A percentile compares a stretch with the other conserved stretches of the same genome.
Conservation (phyloP, 306 rosid species). For the Prunus mira region DNA sequence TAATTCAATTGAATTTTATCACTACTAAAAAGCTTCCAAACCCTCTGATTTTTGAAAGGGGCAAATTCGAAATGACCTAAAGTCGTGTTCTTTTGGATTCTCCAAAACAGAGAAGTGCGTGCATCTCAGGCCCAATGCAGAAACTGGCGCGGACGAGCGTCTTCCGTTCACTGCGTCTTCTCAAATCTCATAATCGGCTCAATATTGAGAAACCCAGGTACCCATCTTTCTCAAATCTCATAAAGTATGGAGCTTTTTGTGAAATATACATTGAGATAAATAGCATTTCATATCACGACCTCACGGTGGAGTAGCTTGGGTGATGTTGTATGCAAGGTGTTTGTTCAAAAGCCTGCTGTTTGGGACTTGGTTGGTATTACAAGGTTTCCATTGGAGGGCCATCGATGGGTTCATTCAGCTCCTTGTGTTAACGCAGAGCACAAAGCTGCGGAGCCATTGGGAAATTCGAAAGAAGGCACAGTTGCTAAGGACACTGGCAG, state of each 20-base stretch:
- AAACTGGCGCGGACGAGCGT: slow-evolving; percentile 31
- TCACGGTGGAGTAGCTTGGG: slow-evolving; percentile 48
- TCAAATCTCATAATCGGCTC: slow-evolving; percentile 21
- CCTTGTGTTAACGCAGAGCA: slow-evolving; percentile 27
- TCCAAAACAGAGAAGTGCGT: not conserved
- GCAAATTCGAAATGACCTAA: not conserved
- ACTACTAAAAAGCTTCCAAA: not conserved
- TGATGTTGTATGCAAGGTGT: slow-evolving; percentile 50
- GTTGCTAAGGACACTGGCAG: slow-evolving; percentile 19
- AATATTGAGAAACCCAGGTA: slow-evolving; percentile 19
- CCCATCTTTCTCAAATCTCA: slow-evolving; percentile 14
- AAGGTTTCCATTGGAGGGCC: slow-evolving; percentile 24
- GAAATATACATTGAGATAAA: not conserved
- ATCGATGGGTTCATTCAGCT: slow-evolving; percentile 48
- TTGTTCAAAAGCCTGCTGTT: slow-evolving; percentile 31
- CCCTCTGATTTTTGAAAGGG: not conserved
- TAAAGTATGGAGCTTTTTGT: not conserved
- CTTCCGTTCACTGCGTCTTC: slow-evolving; percentile 26
- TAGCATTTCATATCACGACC: slow-evolving; percentile 5
- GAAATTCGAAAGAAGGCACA: slow-evolving; percentile 27
- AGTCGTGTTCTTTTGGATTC: not conserved
- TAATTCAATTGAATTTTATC: not conserved
- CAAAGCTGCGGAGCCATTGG: slow-evolving; percentile 34
- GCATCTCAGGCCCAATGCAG: slow-evolving; percentile 10
- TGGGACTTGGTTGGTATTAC: slow-evolving; percentile 1